Evolutionary conservation across 2,329 filamentous ascomycete species (phyloP).

Genomic region (Neonectria neomacrospora): DNA sequence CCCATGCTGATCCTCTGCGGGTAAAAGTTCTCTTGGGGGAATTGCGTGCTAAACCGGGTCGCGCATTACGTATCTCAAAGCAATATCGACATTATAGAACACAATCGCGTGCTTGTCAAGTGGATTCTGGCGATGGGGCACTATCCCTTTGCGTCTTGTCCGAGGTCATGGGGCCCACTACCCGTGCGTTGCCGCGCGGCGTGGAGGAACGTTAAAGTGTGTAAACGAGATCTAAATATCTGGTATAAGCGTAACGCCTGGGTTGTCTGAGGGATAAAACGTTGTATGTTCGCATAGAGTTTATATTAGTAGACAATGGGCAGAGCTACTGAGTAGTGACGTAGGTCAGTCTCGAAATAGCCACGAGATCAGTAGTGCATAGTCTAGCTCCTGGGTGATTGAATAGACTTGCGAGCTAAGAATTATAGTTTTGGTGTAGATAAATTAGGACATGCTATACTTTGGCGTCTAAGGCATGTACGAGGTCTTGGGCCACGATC

Average conservation of each 20-base stretch:
- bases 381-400: too few species aligned
- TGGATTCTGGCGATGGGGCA: background rate
- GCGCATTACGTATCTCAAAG: background rate
- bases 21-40: background rate
- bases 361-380: too few species aligned
- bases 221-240: too few species aligned
- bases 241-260: background rate
- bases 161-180: background rate
- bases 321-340: too few species aligned
- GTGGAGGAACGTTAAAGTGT: background rate
- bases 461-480: too few species aligned
- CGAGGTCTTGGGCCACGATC: too few species aligned
- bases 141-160: background rate
- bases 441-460: too few species aligned
- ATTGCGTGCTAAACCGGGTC: background rate
- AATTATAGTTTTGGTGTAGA: too few species aligned
- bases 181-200: too few species aligned
- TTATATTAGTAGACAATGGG: background rate
- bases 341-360: too few species aligned
- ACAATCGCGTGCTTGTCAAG: background rate
- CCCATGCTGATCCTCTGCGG: background rate
- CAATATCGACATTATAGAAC: background rate
- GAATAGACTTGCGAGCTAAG: too few species aligned
- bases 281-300: background rate
- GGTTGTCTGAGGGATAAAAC: background rate